A percentile compares a stretch with the other conserved stretches of the same genome.
Conservation (phyloP, 495 filamentous ascomycete species). For the Penicillium fimorum region DNA sequence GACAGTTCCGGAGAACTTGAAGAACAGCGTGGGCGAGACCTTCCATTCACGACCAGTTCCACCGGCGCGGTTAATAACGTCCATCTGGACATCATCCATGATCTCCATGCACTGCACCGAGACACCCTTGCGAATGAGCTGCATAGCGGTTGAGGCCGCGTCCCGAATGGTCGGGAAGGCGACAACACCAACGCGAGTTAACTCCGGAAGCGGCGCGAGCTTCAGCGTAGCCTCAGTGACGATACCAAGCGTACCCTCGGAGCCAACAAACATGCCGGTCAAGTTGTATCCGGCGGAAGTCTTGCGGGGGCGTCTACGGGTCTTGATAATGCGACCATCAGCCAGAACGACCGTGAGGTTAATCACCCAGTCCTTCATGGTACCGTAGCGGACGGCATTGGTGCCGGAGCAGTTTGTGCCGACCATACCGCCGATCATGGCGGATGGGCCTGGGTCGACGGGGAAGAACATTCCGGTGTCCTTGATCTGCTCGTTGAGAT, state of each 20-base stretch:
- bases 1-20: conserved; percentile 85
- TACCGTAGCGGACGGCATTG: conserved; percentile 90
- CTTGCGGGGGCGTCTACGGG: conserved; percentile 60
- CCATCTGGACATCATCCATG: conserved; percentile 92
- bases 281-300: conserved; percentile 85
- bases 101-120: conserved; percentile 89
- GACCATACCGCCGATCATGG: conserved; percentile 93
- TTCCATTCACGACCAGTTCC: conserved; percentile 70
- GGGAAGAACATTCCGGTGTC: conserved; percentile 83
- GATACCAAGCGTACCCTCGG: conserved; percentile 89
- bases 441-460: conserved; percentile 69
- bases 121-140: conserved; percentile 75
- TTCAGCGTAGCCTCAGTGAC: conserved; percentile 86
- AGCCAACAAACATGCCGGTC: conserved; percentile 80
- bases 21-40: conserved; percentile 84
- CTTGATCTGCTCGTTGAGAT: conserved; percentile 76
- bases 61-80: conserved; percentile 79
- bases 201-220: conserved; percentile 72
- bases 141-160: conserved; percentile 77
- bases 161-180: conserved; percentile 74
- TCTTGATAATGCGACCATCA: conserved; percentile 90
- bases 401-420: conserved; percentile 92
- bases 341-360: conserved; percentile 88
- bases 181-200: conserved; percentile 79
- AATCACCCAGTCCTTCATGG: conserved; percentile 96